Evolutionary conservation across 2,329 filamentous ascomycete genomes (phyloP), one percentile per base, ranked within the genome.

Genomic region (Nothophaeocryptopus gaeumannii): DNA sequence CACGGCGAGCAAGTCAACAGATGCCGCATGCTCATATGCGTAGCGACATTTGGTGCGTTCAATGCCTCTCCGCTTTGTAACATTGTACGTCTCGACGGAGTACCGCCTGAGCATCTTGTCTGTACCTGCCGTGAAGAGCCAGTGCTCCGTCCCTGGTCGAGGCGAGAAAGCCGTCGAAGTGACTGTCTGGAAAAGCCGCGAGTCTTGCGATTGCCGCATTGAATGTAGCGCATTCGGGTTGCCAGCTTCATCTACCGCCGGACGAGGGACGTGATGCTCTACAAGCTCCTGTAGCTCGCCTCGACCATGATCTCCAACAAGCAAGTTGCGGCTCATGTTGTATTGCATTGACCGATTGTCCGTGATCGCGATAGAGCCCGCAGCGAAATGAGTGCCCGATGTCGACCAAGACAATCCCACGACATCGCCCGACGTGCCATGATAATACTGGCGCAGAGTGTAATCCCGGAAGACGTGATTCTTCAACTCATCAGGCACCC

Each of bases 271-370:
- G 32, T 71, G 72, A 58, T 84, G 81, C 42, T 79, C 74, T 1
- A 77, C 72, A 0, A 84, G 62, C 54, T 83, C 81, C 45, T 71
- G 67, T 7, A 84, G 60, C 1, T 58, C 59, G 14, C 71, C 73
- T 1, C 59, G 57, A 1, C 61, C 54, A 2, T 74, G 54, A 52
- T 79, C 68, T 1, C 81, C 81, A 32, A 80, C 62, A 1, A 84
- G 59, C 1, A 84, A 67, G 56, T 84, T 84, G 51, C 80, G 78
- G 0, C 72, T 69, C 34, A 77, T 69, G 50, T 84, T 84, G 59
- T 84, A 84, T 35, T 80, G 75, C 74, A 81, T 79, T n/a, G 75
- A 79, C 39, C 74, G 67, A 2, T 70, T 63, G 55, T 83, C 80
- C 3, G 74, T 74, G 5, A 80, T 74, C 29, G 80, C 76, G 5